Evolutionary conservation across 805 yeast species (phyloP), one percentile per base, ranked within the genome.

Genomic region (Barnettozyma wickerhamii): DNA sequence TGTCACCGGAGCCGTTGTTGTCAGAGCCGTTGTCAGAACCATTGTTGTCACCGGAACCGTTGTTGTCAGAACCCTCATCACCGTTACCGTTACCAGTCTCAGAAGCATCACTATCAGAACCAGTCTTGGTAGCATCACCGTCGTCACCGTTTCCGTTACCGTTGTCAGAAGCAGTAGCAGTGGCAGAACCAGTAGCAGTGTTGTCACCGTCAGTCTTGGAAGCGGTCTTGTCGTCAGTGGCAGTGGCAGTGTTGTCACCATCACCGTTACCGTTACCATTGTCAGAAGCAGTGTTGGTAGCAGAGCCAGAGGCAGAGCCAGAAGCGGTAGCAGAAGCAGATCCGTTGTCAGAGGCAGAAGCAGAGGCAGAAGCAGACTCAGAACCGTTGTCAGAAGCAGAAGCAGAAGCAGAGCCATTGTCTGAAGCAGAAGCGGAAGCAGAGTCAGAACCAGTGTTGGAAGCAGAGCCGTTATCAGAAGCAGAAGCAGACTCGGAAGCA

Each of bases 181-280:
- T n/a, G n/a, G n/a, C n/a, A n/a, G n/a, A n/a, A n/a, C n/a, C 53
- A 28, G 43, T 43, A 14, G 60, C 58, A 34, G 30, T 57, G 15
- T 21, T 35, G 12, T 23, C 10, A 23, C 26, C 26, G 10, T 23
- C 26, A 23, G 26, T 23, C 10, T 23, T 23, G 26, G 26, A 23
- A 23, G 26, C 26, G 26, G 9, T 23, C 12, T 9, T 9, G 12
- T 9, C 26, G 12, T 2, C 12, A 23, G 26, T 23, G 10, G 26
- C 26, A 23, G 26, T 23, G 3, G 12, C 26, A 23, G 26, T 23
- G 26, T 23, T 23, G 3, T 2, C 3, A 23, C 26, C 26, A 23
- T 23, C 3, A 28, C 15, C 13, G 30, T 13, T 28, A 15, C 13
- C 13, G 28, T 24, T 24, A 13, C 13, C 28, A 24, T 24, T 13